Base-by-base conservation (phyloP, 345 rosid species). In the Tarenaya hassleriana region DNA sequence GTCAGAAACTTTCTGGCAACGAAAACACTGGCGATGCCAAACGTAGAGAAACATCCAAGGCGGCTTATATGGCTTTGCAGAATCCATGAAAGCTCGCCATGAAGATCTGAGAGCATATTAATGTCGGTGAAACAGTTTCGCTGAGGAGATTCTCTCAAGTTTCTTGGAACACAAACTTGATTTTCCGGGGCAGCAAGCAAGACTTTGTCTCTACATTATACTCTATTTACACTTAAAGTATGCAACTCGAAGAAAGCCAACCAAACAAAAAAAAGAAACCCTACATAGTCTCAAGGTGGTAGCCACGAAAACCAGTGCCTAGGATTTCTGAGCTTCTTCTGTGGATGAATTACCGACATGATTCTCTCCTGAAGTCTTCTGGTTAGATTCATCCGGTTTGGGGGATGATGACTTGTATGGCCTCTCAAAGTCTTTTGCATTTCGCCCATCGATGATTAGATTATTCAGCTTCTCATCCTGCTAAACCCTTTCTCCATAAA, bases 401-500 rank as follows among this genome's bases (percentile, higher is more conserved):
- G 62, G 16, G 66, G 68, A 73, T 27, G 73, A 77, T 27, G 73
- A 77, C 77, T 77, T 87, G 61, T 69, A 79, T 20, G 87, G 78
- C 52, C 92, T 82, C 60, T 82, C 86, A 47, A 80, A 80, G 54
- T 84, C 95, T 66, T 77, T 77, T 7, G 88, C 88, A 59, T 68
- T 76, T 66, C 76, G 70, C 10, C 64, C 69, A 40, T 84, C 94
- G n/a, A 82, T 82, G 55, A 73, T 67, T 34, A 82, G 11, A 39
- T 79, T 82, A 44, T 87, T 82, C 52, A 87, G 73, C 46, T 82
- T 87, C 61, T 87, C 89, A n/a, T 79, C 98, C 98, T 91, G 81
- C 56, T 79, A 18, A 8, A 53, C 40, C 29, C 29, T 24, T 5
- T 24, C 29, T 24, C 29, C 21, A 45, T 27, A 63, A 52, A 48